phyloP scores from a whole-genome alignment of 495 filamentous ascomycete genomes.

The Penicillium maclennaniae region DNA sequence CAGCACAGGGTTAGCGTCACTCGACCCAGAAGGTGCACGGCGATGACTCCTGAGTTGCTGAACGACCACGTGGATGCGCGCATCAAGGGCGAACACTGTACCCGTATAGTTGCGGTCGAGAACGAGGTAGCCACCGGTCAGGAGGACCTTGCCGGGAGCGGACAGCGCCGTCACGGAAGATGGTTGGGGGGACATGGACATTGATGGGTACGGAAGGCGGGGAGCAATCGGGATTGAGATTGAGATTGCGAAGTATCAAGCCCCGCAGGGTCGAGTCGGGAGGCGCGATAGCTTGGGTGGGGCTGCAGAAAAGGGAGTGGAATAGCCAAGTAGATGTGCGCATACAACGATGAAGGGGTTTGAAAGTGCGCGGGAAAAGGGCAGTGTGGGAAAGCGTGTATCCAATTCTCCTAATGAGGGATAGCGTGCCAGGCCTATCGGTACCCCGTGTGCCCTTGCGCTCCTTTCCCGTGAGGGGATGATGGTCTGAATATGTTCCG shows the following conservation, averaged over 20 bases:
- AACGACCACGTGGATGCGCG: slow-evolving; percentile 83
- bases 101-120: slow-evolving; percentile 85
- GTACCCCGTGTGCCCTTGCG: neutral
- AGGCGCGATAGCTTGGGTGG: neutral
- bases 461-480: neutral
- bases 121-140: slow-evolving; percentile 92
- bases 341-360: slow-evolving; percentile 1
- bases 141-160: slow-evolving; percentile 91
- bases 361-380: neutral
- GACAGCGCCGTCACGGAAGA: slow-evolving; percentile 61
- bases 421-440: slow-evolving; percentile 11
- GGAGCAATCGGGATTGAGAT: neutral
- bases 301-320: neutral
- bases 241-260: slow-evolving; percentile 2
- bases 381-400: slow-evolving; percentile 15
- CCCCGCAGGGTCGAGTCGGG: slow-evolving; percentile 4
- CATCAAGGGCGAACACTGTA: slow-evolving; percentile 90
- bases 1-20: slow-evolving; percentile 10
- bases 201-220: slow-evolving; percentile 10
- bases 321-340: neutral
- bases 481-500: neutral
- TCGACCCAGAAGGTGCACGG: slow-evolving; percentile 22
- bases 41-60: slow-evolving; percentile 46
- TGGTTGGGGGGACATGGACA: slow-evolving; percentile 17
- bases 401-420: slow-evolving; percentile 25